Percentiles rank a stretch among this genome's conserved stretches.
phyloP scores from a whole-genome alignment of 2,329 filamentous ascomycete genomes.

The Lasiodiplodia citricola region DNA sequence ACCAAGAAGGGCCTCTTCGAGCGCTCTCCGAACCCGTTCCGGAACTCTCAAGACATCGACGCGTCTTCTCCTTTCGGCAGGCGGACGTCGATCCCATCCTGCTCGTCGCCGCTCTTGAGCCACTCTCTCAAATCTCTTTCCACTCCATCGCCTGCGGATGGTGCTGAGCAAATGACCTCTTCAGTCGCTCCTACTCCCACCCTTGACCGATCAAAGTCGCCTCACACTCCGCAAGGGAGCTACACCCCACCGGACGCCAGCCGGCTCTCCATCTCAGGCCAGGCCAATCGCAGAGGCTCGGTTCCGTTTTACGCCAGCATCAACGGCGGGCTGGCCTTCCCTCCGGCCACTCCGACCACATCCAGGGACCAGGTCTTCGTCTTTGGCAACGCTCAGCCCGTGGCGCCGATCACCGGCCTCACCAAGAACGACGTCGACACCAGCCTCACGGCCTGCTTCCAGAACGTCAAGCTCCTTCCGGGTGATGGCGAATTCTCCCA shows the following conservation, averaged over 20 bases:
- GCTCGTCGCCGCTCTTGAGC: conserved; percentile 17
- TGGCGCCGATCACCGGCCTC: conserved; percentile 66
- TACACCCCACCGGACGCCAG: conserved; percentile 81
- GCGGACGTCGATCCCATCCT: conserved; percentile 6
- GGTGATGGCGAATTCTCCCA: conserved; percentile 93
- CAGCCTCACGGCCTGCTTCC: conserved; percentile 75
- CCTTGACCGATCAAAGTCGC: conserved; percentile 62
- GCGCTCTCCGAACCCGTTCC: conserved; percentile 25
- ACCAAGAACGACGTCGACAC: conserved; percentile 77
- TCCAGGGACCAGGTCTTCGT: conserved; percentile 63
- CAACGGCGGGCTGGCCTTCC: conserved; percentile 55
- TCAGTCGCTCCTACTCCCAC: conserved; percentile 65
- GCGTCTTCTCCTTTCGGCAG: conserved; percentile 12
- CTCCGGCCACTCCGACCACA: conserved; percentile 83
- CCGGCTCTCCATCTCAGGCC: conserved; percentile 77
- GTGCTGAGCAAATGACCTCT: conserved; percentile 58
- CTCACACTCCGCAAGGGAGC: conserved; percentile 79
- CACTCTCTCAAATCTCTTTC: conserved; percentile 28
- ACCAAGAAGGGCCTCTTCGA: conserved; percentile 22
- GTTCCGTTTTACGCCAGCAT: conserved; percentile 45
- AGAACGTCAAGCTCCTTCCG: conserved; percentile 73
- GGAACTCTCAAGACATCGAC: conserved; percentile 12
- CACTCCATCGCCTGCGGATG: conserved; percentile 26
- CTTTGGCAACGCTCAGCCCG: conserved; percentile 65
- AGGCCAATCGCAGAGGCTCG: conserved; percentile 44